phyloP scores from a whole-genome alignment of 2,329 filamentous ascomycete species.

The Rhynchosporium secalis region DNA sequence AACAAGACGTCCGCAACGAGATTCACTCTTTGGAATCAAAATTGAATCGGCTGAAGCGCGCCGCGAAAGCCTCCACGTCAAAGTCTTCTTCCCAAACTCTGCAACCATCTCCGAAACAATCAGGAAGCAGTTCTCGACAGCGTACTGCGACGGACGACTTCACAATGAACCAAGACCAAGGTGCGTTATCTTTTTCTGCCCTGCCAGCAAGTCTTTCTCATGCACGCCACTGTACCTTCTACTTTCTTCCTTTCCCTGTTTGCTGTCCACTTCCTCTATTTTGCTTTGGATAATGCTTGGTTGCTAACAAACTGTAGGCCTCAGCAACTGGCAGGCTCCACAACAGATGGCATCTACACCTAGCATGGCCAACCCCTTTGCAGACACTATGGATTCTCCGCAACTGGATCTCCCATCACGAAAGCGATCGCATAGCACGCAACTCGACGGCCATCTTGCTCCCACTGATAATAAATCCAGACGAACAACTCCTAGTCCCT shows the following conservation, averaged over 20 bases:
- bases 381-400: conserved; percentile 24
- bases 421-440: conserved; percentile 38
- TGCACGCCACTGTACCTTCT: conserved; percentile 2
- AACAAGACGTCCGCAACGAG: conserved; percentile 32
- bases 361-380: conserved; percentile 25
- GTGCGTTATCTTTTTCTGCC: conserved; percentile 9
- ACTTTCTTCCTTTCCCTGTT: neutral
- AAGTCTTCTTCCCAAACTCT: conserved; percentile 1
- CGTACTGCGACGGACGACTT: conserved; percentile 10
- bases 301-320: conserved; percentile 23
- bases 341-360: conserved; percentile 33
- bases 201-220: neutral
- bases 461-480: conserved; percentile 35
- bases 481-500: conserved; percentile 37
- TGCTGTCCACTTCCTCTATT: neutral
- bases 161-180: neutral
- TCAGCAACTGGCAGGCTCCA: conserved; percentile 7
- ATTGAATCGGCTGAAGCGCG: conserved; percentile 22
- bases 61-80: conserved; percentile 14
- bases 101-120: neutral
- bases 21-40: conserved; percentile 41
- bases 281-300: neutral
- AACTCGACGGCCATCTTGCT: conserved; percentile 27
- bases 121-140: neutral
- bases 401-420: conserved; percentile 31